A percentile compares a stretch with the other conserved stretches of the same genome.
Evolutionary conservation across 495 filamentous ascomycete species (phyloP).

Genomic region (Pseudevernia furfuracea): DNA sequence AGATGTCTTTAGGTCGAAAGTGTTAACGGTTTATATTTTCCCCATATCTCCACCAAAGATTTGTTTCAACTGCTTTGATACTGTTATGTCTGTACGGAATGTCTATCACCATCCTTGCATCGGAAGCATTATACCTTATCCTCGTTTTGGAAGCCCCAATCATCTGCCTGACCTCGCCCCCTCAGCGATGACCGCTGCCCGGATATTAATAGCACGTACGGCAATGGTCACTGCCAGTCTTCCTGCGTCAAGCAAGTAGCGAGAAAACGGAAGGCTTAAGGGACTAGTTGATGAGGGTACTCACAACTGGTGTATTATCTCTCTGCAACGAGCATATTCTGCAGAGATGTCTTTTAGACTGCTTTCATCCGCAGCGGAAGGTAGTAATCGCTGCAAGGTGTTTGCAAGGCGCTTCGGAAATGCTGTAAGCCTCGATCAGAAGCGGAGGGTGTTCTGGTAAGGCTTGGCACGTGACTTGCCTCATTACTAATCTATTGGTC

Average conservation of each 20-base stretch:
- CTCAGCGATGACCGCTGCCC: background rate
- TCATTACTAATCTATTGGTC: background rate
- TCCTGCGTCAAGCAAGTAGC: background rate
- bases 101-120: background rate
- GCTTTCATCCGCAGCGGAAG: background rate
- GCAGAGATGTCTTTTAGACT: background rate
- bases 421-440: background rate
- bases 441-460: background rate
- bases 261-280: no score
- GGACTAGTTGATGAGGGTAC: background rate
- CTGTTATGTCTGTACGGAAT: background rate
- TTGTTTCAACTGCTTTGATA: background rate
- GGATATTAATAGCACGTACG: background rate
- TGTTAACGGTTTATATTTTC: background rate
- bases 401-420: background rate
- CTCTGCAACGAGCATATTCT: background rate
- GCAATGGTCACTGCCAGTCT: background rate
- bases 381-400: no score
- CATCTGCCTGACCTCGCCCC: background rate
- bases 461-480: no score
- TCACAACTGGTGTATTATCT: background rate
- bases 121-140: background rate
- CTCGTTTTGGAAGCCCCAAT: background rate
- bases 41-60: background rate
- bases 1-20: background rate